Evolutionary conservation across 2,329 filamentous ascomycete species (phyloP).

Genomic region (Alternaria longipes): DNA sequence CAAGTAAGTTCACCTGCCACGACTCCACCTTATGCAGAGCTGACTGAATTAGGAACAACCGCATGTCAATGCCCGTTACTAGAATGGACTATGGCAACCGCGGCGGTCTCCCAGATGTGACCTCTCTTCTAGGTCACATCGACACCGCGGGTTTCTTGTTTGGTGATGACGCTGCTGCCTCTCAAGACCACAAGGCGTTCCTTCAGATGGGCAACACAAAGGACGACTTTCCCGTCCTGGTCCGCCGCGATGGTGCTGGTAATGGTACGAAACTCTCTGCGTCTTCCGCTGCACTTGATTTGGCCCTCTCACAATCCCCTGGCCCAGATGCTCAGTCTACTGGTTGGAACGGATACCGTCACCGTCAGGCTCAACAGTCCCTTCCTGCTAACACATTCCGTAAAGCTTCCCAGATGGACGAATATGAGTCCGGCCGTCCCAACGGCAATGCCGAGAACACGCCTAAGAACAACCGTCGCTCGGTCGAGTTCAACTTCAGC

Average conservation of each 20-base stretch:
- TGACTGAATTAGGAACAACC: slow-evolving; percentile 70
- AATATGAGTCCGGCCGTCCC: slow-evolving; percentile 44
- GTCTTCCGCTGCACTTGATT: slow-evolving; percentile 81
- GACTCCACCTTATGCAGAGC: slow-evolving; percentile 17
- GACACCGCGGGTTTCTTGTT: slow-evolving; percentile 89
- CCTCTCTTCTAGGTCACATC: slow-evolving; percentile 74
- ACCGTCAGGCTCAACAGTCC: slow-evolving; percentile 71
- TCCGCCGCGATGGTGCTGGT: slow-evolving; percentile 68
- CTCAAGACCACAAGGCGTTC: slow-evolving; percentile 73
- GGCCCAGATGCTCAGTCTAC: slow-evolving; percentile 64
- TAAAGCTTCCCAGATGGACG: slow-evolving; percentile 50
- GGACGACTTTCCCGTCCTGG: slow-evolving; percentile 86
- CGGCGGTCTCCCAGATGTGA: slow-evolving; percentile 55
- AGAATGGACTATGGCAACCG: slow-evolving; percentile 73
- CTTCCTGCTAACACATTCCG: slow-evolving; percentile 65
- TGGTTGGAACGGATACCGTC: slow-evolving; percentile 72
- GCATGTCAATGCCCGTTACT: slow-evolving; percentile 93
- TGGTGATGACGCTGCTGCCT: slow-evolving; percentile 69
- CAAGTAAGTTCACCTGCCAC: slow-evolving; percentile 43
- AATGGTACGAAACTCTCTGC: slow-evolving; percentile 74
- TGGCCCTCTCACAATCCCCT: slow-evolving; percentile 74
- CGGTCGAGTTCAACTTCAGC: slow-evolving; percentile 57
- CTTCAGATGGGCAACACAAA: slow-evolving; percentile 77
- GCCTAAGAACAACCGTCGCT: slow-evolving; percentile 58
- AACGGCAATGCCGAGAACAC: slow-evolving; percentile 55